Conservation (phyloP, 768 basidiomycete genomes). For the Lyophyllum decastes region DNA sequence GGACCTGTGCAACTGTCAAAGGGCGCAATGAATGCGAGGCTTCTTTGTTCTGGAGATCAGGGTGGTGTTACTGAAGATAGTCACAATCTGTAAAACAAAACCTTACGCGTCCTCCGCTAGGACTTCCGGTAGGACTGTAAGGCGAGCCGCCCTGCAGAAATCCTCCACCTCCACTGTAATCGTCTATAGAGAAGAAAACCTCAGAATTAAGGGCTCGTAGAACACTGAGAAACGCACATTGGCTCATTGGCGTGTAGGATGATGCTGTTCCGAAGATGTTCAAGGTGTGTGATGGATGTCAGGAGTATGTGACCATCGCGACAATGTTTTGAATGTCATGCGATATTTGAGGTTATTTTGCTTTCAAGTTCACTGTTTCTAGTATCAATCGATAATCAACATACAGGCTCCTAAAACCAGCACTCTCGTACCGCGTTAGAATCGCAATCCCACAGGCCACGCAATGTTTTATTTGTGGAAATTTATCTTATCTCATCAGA, state of each 20-base stretch:
- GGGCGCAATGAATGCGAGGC: constrained; percentile 54
- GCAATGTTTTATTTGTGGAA: no score
- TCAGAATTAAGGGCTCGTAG: constrained; percentile 5
- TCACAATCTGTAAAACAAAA: not conserved
- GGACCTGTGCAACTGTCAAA: constrained; percentile 75
- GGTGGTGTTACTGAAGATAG: not conserved
- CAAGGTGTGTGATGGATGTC: not conserved
- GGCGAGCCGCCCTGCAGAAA: constrained; percentile 64
- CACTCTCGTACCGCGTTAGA: no score
- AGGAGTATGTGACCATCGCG: constrained; percentile 15
- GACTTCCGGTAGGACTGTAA: constrained; percentile 58
- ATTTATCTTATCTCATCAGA: no score
- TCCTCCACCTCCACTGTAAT: constrained; percentile 50
- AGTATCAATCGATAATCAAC: no score
- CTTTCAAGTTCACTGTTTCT: no score
- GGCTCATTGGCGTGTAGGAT: constrained; percentile 36
- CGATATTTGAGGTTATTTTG: not conserved
- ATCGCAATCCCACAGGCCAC: no score
- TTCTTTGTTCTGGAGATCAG: constrained; percentile 33
- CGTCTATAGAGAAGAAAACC: constrained; percentile 32
- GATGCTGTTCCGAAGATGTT: not conserved
- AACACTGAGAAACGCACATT: constrained; percentile 34
- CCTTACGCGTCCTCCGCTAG: constrained; percentile 52
- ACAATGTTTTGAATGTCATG: not conserved
- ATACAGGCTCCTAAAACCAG: no score